phyloP scores from a whole-genome alignment of 768 basidiomycete species.

The Boletellus ananiceps region DNA sequence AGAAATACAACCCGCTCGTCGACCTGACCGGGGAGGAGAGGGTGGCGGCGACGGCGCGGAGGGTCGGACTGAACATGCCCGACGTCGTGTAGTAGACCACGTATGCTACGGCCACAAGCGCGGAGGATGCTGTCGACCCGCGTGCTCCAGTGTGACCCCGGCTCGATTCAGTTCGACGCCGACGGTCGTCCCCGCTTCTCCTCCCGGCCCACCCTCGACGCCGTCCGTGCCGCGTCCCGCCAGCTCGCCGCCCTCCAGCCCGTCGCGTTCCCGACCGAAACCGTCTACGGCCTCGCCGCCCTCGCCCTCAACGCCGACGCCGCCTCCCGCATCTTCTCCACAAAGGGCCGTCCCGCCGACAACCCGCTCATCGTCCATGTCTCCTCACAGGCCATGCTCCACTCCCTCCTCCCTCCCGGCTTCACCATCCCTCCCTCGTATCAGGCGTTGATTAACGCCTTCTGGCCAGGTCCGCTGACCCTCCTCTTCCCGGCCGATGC shows the following conservation, averaged over 20 bases:
- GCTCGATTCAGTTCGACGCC: slow-evolving; percentile 52
- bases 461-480: slow-evolving; percentile 96
- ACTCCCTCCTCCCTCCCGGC: slow-evolving; percentile 59
- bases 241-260: slow-evolving; percentile 45
- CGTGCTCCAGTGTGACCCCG: slow-evolving; percentile 59
- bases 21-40: slow-evolving; percentile 79
- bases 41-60: slow-evolving; percentile 75
- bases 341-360: slow-evolving; percentile 90
- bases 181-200: slow-evolving; percentile 46
- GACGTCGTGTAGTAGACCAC: neutral
- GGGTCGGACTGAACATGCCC: slow-evolving; percentile 84
- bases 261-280: slow-evolving; percentile 95
- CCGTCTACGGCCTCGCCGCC: slow-evolving; percentile 97
- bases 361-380: slow-evolving; percentile 98
- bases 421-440: slow-evolving; percentile 66
- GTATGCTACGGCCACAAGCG: too few species aligned
- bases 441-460: slow-evolving; percentile 66
- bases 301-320: slow-evolving; percentile 65
- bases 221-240: slow-evolving; percentile 53
- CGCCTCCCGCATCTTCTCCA: slow-evolving; percentile 69
- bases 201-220: slow-evolving; percentile 45
- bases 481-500: slow-evolving; percentile 80
- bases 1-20: slow-evolving; percentile 82
- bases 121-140: slow-evolving; percentile 24
- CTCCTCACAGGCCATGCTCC: slow-evolving; percentile 79